phyloP scores from a whole-genome alignment of 2,329 filamentous ascomycete species.

The Didymella exigua region DNA sequence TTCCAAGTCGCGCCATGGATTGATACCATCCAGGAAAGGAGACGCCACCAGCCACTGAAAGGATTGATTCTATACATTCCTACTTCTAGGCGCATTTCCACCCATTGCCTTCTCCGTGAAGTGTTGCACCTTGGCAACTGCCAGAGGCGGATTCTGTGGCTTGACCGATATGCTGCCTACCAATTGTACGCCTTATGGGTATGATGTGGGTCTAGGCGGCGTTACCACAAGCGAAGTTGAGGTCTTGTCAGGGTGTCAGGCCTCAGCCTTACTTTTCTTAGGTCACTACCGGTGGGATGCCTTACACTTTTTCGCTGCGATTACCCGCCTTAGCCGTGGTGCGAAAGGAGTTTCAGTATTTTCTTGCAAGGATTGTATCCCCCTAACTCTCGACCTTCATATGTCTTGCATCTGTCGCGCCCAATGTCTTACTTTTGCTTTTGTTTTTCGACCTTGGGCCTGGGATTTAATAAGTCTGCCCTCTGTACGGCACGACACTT shows the following conservation, averaged over 20 bases:
- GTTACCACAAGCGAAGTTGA: conserved; percentile 3
- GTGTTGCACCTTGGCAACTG: conserved; percentile 3
- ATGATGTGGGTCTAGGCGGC: conserved; percentile 4
- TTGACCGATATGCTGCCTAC: background rate
- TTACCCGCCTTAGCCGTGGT: background rate
- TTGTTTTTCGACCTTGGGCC: background rate
- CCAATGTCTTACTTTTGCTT: background rate
- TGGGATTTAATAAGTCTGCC: background rate
- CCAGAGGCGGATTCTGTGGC: conserved; percentile 1
- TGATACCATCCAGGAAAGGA: background rate
- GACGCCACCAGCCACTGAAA: background rate
- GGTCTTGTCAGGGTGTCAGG: conserved; percentile 1
- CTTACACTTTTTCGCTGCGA: conserved; percentile 4
- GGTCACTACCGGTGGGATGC: conserved; percentile 10
- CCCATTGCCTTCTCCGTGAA: background rate
- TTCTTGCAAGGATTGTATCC: conserved; percentile 4
- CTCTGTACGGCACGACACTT: conserved; percentile 1
- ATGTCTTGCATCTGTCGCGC: background rate
- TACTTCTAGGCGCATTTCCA: background rate
- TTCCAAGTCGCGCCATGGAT: background rate
- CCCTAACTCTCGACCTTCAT: background rate
- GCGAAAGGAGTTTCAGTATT: background rate
- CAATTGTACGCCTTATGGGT: background rate
- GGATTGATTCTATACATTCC: background rate
- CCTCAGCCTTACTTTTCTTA: conserved; percentile 2